phyloP scores from a whole-genome alignment of 2,329 filamentous ascomycete genomes.

The Periconia digitata region DNA sequence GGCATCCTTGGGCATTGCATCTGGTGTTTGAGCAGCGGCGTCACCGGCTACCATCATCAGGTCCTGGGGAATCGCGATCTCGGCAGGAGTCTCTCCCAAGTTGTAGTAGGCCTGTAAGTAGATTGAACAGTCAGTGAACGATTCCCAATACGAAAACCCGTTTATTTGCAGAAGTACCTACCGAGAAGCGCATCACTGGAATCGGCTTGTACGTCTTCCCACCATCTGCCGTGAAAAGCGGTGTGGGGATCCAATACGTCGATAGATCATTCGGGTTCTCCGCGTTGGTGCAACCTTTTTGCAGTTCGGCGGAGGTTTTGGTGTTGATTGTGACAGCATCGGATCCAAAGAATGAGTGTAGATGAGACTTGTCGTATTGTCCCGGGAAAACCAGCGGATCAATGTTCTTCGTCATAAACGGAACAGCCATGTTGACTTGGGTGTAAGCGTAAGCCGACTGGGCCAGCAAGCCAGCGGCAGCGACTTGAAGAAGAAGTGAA shows the following conservation, averaged over 20 bases:
- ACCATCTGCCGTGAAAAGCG: conserved; percentile 42
- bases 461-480: conserved; percentile 22
- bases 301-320: conserved; percentile 43
- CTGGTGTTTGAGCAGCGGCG: conserved; percentile 34
- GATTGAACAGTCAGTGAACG: too few species aligned
- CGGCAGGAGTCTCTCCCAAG: conserved; percentile 44
- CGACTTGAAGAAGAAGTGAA: conserved; percentile 21
- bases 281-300: conserved; percentile 48
- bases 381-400: conserved; percentile 49
- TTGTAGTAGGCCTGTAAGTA: conserved; percentile 56
- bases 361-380: conserved; percentile 43
- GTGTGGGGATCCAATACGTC: conserved; percentile 51
- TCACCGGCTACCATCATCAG: conserved; percentile 47
- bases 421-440: conserved; percentile 31
- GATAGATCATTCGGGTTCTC: conserved; percentile 53
- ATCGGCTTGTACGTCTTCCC: conserved; percentile 38
- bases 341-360: conserved; percentile 51
- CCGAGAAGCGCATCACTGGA: conserved; percentile 44
- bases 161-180: too few species aligned
- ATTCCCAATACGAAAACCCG: too few species aligned
- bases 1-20: conserved; percentile 23
- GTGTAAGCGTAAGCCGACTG: conserved; percentile 36
- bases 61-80: conserved; percentile 50
- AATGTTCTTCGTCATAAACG: conserved; percentile 51
- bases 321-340: conserved; percentile 46